These are phyloP conservation scores for Colletotrichum navitas DNA, from an alignment of 2,329 filamentous ascomycete genomes.

Conservation along the genomic window DNA sequence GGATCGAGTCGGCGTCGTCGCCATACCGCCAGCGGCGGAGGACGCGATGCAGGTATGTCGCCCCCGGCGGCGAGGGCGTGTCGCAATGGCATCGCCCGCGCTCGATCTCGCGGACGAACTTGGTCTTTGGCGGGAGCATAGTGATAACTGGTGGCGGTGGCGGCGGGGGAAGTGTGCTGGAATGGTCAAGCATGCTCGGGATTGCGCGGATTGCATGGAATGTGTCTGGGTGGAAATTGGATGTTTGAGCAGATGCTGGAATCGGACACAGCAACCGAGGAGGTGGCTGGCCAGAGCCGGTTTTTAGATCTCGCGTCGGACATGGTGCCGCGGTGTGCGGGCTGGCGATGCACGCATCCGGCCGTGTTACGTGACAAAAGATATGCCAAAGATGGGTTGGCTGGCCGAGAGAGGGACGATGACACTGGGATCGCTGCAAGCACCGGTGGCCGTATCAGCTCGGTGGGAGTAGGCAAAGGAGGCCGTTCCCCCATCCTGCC, in stretches of 20 bases:
- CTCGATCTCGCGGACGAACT: conserved; percentile 33
- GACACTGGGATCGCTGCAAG: not conserved
- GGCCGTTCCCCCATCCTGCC: not conserved
- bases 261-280: not conserved
- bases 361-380: conserved; percentile 7
- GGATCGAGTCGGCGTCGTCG: not conserved
- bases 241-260: not conserved
- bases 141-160: no score
- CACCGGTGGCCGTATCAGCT: not conserved
- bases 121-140: conserved; percentile 29
- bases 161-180: no score
- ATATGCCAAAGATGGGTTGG: not conserved
- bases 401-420: not conserved
- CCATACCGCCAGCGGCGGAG: not conserved
- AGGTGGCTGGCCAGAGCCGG: not conserved
- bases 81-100: not conserved
- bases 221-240: not conserved
- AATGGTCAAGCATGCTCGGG: not conserved
- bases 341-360: conserved; percentile 13
- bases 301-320: conserved; percentile 2
- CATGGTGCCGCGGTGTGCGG: not conserved
- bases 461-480: not conserved
- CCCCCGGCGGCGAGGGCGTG: not conserved
- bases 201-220: not conserved
- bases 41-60: conserved; percentile 26